These are phyloP conservation scores for Venustampulla echinocandica DNA, from an alignment of 495 filamentous ascomycete genomes.

Conservation along the genomic window DNA sequence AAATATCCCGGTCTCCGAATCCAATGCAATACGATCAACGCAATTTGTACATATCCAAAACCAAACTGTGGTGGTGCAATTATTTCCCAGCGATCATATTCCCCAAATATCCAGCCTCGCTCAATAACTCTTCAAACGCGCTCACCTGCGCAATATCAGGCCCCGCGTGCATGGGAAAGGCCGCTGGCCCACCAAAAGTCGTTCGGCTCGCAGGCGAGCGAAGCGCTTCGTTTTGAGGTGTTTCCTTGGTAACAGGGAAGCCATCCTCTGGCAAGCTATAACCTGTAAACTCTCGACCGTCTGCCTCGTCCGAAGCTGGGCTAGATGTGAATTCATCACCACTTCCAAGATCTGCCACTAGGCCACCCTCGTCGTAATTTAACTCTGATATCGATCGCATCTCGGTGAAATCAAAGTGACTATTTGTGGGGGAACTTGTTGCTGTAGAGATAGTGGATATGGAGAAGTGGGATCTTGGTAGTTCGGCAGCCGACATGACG, in stretches of 20 bases:
- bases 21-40: not conserved
- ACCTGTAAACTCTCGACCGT: constrained; percentile 10
- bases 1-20: not conserved
- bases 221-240: constrained; percentile 2
- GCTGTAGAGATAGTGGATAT: constrained; percentile 29
- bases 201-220: constrained; percentile 8
- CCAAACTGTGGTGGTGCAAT: not conserved
- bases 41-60: not conserved
- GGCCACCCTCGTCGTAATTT: constrained; percentile 16
- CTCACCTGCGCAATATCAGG: constrained; percentile 7
- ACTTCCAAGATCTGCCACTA: constrained; percentile 11
- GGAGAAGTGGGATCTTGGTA: constrained; percentile 29
- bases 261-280: constrained; percentile 14
- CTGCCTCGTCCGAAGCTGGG: constrained; percentile 5
- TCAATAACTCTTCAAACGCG: constrained; percentile 17
- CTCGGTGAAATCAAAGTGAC: constrained; percentile 11
- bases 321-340: constrained; percentile 19
- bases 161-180: constrained; percentile 3
- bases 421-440: constrained; percentile 22
- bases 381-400: constrained; percentile 5
- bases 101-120: constrained; percentile 22
- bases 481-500: constrained; percentile 11
- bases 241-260: constrained; percentile 11
- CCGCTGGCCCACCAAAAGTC: constrained; percentile 14
- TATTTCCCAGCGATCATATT: constrained; percentile 18